phyloP scores from a whole-genome alignment of 2,329 filamentous ascomycete species.

The Anthostomella pinea region DNA sequence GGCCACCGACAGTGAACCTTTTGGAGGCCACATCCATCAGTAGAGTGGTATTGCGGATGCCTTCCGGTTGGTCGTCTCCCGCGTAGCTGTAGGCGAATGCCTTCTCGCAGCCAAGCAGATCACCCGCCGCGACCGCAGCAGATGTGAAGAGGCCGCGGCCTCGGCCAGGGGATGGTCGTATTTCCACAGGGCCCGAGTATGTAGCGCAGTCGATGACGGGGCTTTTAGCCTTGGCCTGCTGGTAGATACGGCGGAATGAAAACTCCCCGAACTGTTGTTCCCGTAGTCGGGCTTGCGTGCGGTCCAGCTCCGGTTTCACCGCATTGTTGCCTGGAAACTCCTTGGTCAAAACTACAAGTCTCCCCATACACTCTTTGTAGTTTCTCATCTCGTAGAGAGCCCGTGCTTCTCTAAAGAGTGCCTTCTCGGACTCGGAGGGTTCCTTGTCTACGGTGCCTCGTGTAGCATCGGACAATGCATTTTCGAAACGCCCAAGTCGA shows the following conservation, averaged over 20 bases:
- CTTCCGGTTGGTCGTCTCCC: conserved; percentile 16
- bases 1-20: conserved; percentile 33
- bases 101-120: conserved; percentile 55
- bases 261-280: conserved; percentile 42
- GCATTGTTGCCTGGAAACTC: conserved; percentile 34
- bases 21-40: conserved; percentile 38
- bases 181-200: conserved; percentile 39
- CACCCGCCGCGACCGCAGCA: conserved; percentile 43
- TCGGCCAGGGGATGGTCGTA: conserved; percentile 38
- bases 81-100: conserved; percentile 44
- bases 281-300: conserved; percentile 29
- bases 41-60: conserved; percentile 23
- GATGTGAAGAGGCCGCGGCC: conserved; percentile 53
- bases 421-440: conserved; percentile 39
- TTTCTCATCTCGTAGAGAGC: conserved; percentile 42
- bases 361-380: conserved; percentile 36
- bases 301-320: conserved; percentile 29
- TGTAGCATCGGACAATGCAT: conserved; percentile 31
- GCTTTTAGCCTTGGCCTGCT: conserved; percentile 34
- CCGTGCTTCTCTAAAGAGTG: conserved; percentile 41
- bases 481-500: conserved; percentile 25
- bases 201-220: conserved; percentile 47
- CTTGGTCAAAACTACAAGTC: conserved; percentile 31
- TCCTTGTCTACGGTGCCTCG: conserved; percentile 9
- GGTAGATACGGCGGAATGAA: conserved; percentile 35